Evolutionary conservation across 2,329 filamentous ascomycete genomes (phyloP).

Genomic region (Colletotrichum eleusines): DNA sequence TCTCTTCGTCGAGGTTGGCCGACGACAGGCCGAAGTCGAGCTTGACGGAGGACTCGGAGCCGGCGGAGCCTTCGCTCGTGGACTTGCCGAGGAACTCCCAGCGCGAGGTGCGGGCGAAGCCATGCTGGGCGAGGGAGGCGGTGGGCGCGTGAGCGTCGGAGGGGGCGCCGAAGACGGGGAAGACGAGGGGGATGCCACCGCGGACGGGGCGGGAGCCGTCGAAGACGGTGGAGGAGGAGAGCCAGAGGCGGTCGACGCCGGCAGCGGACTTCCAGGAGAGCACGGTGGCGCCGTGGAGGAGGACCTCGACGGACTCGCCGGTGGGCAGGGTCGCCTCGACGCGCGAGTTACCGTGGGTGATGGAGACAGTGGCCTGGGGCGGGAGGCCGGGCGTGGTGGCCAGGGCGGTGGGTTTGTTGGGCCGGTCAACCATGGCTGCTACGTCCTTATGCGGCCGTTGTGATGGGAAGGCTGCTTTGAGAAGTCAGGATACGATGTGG

Average conservation of each 20-base stretch:
- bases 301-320: constrained; percentile 86
- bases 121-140: constrained; percentile 87
- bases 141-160: constrained; percentile 79
- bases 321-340: constrained; percentile 86
- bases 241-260: constrained; percentile 85
- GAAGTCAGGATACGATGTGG: constrained; percentile 17
- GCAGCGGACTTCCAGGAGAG: constrained; percentile 89
- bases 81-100: constrained; percentile 97
- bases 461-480: neutral
- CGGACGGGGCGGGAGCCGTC: constrained; percentile 92
- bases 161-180: constrained; percentile 91
- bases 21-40: constrained; percentile 93
- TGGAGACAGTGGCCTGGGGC: constrained; percentile 80
- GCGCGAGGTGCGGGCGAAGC: constrained; percentile 87
- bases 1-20: constrained; percentile 75
- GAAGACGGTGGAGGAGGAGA: constrained; percentile 82
- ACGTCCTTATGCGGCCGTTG: neutral
- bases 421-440: constrained; percentile 78
- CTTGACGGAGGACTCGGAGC: constrained; percentile 72
- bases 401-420: constrained; percentile 84
- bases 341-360: constrained; percentile 76
- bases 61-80: constrained; percentile 57
- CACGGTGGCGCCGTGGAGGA: constrained; percentile 93
- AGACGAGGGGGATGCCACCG: constrained; percentile 92
- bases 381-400: constrained; percentile 79